These are phyloP conservation scores for Plantago elongata DNA, from an alignment of 257 asterid species.

Conservation along the genomic window DNA sequence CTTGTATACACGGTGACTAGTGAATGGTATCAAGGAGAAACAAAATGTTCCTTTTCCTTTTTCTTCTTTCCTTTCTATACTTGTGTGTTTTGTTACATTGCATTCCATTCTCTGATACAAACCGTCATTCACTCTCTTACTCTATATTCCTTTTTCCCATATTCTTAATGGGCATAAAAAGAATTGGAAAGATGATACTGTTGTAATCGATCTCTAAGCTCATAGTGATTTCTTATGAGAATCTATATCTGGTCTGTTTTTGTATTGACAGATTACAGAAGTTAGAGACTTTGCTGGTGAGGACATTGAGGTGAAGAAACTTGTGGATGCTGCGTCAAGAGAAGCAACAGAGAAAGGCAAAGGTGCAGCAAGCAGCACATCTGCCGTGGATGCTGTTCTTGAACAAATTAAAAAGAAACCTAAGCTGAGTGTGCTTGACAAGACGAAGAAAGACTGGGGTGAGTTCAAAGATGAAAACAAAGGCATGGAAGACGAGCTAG, in stretches of 20 bases:
- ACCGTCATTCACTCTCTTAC: too few relatives aligned
- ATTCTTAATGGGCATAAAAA: too few relatives aligned
- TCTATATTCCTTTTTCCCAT: too few relatives aligned
- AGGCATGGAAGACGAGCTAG: constrained; percentile 90
- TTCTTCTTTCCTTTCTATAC: too few relatives aligned
- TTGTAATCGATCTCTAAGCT: too few relatives aligned
- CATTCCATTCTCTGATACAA: too few relatives aligned
- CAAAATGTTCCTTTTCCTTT: too few relatives aligned
- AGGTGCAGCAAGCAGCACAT: constrained; percentile 48
- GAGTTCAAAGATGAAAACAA: constrained; percentile 81
- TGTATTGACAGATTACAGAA: constrained; percentile 53
- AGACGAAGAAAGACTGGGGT: constrained; percentile 96
- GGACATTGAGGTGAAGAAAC: constrained; percentile 75
- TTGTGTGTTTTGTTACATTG: too few relatives aligned
- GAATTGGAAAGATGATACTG: too few relatives aligned
- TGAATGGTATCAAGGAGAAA: too few relatives aligned
- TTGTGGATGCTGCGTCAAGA: constrained; percentile 51
- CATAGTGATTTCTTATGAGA: background rate
- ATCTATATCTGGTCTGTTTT: background rate
- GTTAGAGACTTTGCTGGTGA: constrained; percentile 93
- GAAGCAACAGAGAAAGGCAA: constrained; percentile 48
- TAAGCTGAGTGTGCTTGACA: constrained; percentile 87
- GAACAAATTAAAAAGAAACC: constrained; percentile 92
- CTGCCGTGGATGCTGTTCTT: constrained; percentile 83
- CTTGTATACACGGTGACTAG: too few relatives aligned